Base-by-base conservation (phyloP, 805 yeast genomes). In the Yamadazyma nakazawae region DNA sequence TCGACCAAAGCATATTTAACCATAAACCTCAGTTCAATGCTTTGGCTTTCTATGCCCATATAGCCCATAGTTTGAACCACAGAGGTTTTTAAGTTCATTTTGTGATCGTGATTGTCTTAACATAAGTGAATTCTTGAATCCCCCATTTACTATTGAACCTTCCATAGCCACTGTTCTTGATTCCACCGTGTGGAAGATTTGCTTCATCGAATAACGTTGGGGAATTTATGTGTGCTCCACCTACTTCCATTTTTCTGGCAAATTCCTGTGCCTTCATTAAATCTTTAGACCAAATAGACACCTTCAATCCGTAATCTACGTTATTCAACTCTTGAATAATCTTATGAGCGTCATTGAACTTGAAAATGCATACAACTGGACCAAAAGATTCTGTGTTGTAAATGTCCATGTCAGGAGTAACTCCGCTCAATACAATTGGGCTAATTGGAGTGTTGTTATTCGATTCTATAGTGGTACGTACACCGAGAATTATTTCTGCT, bases 31-130 rank as follows among this genome's bases (percentile, higher is more conserved):
- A 69, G 14, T 82, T 85, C 58, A 78, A 85, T 53, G 85, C 94
- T 0, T 69, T 82, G 34, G 84, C 85, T 14, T 75, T 88, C 53
- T 88, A 88, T 58, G 65, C 85, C 36, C 82, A 82, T 51, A 76
- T 87, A 16, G 82, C 85, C 16, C 83, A 85, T 51, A 74, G 75
- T 46, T 62, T 88, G 43, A 82, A 85, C 11, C 66, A 67, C 37
- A 68, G 71, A 45, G 91, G 89, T 1, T 76, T 79, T 44, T 86
- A 60, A 56, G 17, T 48, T 11, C 32, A 52, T 44, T 53, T 43
- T 45, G 38, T 53, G 43, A 62, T 42, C 28, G 74, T 71, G 31
- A 74, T 60, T 5, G 67, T 53, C 54, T 75, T 74, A 9, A 57
- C 45, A 44, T 63, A 65, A 7, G 62, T 49, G 49, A 75, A 75